Base-by-base conservation (phyloP, 257 asterid species). In the Rauvolfia tetraphylla region DNA sequence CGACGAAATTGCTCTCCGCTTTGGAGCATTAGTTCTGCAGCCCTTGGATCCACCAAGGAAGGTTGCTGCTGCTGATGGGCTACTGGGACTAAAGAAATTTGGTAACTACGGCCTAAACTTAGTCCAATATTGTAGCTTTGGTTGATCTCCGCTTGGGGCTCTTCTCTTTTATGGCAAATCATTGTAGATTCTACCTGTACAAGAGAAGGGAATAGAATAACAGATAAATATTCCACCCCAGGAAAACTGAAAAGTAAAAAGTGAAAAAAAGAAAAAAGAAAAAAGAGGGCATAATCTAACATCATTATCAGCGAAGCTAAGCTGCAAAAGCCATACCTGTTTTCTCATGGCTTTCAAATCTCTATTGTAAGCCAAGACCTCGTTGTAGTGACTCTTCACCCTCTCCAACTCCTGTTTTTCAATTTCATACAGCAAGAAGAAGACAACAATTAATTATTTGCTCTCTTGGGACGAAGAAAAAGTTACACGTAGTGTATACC, bases 341-440 rank as follows among this genome's bases (percentile, higher is more conserved):
- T 73, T 62, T 53, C 68, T 82, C 75, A 5, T 36, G 80, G 78
- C 78, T 63, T 79, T 76, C 75, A 80, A 65, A 39, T 73, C 41
- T 23, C 4, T 8, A 57, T 76, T 83, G 34, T 33, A 69, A 68
- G 80, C 78, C 72, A 54, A 56, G 25, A 76, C 75, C 36, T 44
- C 1, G 5, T 76, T 34, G 49, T 25, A 42, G 38, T 59, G 71
- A 18, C 0, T 41, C 20, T 38, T 51, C 61, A 68, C 78, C 29
- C 15, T 61, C 72, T 79, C 75, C 23, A 83, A 2, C 59, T 88
- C 89, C 95, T 91, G 89, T n/a, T n/a, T n/a, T 79, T 51, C 8
- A 51, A 74, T 75, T 80, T 25, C 4, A 34, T n/a, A n/a, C n/a
- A n/a, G n/a, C n/a, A n/a, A n/a, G 25, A 11, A 34, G 11, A 67